Evolutionary conservation across 805 yeast species (phyloP).

Genomic region (baker's yeast (Saccharomyces cerevisiae)): DNA sequence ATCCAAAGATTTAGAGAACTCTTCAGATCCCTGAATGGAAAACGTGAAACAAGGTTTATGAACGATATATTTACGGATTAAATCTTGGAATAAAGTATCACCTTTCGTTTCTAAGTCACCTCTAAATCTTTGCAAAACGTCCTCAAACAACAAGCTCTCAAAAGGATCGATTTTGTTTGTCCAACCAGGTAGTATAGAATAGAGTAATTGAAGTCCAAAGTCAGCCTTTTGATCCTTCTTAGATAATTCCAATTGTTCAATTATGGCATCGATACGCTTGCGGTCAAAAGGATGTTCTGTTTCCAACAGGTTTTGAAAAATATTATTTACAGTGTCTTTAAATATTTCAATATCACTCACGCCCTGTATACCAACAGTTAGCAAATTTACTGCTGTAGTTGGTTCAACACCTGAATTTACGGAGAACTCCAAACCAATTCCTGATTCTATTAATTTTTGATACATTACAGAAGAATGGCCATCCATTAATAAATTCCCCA

Average conservation of each 20-base stretch:
- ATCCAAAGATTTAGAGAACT: constrained; percentile 43
- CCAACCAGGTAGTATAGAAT: constrained; percentile 76
- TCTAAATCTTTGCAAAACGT: constrained; percentile 50
- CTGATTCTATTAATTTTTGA: constrained; percentile 77
- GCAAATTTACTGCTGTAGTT: constrained; percentile 64
- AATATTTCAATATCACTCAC: constrained; percentile 43
- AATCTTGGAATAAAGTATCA: constrained; percentile 50
- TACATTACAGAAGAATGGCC: constrained; percentile 91
- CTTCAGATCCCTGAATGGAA: constrained; percentile 62
- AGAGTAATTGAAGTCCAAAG: constrained; percentile 74
- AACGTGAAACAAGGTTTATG: constrained; percentile 57
- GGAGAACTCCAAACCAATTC: constrained; percentile 75
- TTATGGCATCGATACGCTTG: constrained; percentile 68
- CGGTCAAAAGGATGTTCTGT: constrained; percentile 39
- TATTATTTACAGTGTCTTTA: constrained; percentile 38
- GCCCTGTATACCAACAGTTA: constrained; percentile 83
- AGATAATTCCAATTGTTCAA: constrained; percentile 78
- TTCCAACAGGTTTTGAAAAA: constrained; percentile 38
- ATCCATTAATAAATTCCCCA: constrained; percentile 66
- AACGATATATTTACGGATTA: constrained; percentile 48
- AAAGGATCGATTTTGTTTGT: constrained; percentile 75
- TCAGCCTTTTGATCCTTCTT: constrained; percentile 84
- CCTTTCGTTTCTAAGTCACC: constrained; percentile 44
- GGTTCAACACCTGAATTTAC: constrained; percentile 84
- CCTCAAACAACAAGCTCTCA: constrained; percentile 56